These are phyloP conservation scores for Gypsophila paniculata DNA, from an alignment of 179 eudicot genomes.

Conservation along the genomic window DNA sequence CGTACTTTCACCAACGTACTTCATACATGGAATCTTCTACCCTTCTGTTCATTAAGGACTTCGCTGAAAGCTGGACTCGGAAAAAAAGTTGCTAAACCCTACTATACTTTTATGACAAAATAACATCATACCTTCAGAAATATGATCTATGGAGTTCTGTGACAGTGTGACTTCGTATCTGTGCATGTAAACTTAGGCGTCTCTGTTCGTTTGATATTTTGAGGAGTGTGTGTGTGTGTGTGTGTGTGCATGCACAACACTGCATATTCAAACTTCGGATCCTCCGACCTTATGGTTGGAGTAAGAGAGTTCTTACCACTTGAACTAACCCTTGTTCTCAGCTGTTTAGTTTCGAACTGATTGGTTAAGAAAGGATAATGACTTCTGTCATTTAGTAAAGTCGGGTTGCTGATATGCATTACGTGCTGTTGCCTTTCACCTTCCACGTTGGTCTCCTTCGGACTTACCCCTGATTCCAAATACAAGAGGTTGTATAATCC, in stretches of 20 bases:
- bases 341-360: background rate
- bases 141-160: background rate
- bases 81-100: background rate
- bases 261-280: background rate
- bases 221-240: background rate
- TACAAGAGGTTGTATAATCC: too few relatives aligned
- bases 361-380: background rate
- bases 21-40: background rate
- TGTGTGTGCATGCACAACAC: background rate
- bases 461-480: slow-evolving; percentile 55
- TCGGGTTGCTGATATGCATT: slow-evolving; percentile 51
- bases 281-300: too few relatives aligned
- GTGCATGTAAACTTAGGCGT: slow-evolving; percentile 2
- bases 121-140: background rate
- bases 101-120: background rate
- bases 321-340: too few relatives aligned
- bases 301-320: too few relatives aligned
- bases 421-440: slow-evolving; percentile 86
- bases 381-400: background rate
- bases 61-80: background rate
- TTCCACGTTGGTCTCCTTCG: slow-evolving; percentile 81
- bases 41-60: background rate
- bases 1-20: background rate
- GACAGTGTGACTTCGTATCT: background rate
- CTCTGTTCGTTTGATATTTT: background rate